Evolutionary conservation across 352 stramenopile species (phyloP).

Genomic region (Phytopythium cucurbitacearum): DNA sequence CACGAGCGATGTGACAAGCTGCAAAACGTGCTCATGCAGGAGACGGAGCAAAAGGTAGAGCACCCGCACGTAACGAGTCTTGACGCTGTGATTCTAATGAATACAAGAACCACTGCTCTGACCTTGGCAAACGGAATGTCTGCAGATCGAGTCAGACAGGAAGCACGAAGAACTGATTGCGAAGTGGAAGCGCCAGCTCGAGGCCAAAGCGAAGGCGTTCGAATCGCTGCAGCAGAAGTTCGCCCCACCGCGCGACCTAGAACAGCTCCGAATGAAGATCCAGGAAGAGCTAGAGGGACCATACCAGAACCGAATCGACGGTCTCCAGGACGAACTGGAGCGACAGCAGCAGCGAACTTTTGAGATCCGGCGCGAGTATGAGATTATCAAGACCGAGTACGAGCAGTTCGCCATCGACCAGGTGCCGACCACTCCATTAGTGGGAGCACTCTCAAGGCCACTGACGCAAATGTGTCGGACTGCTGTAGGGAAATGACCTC

Average conservation of each 20-base stretch:
- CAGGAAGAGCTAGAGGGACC: conserved; percentile 78
- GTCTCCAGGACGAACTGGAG: conserved; percentile 66
- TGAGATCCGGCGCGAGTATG: conserved; percentile 62
- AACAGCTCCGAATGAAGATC: conserved; percentile 79
- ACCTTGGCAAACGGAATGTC: background rate
- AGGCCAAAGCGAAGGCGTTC: conserved; percentile 76
- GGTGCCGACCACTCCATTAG: conserved; percentile 7
- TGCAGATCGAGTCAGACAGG: conserved; percentile 69
- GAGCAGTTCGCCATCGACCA: conserved; percentile 79
- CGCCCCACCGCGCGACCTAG: conserved; percentile 70
- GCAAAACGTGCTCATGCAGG: conserved; percentile 71
- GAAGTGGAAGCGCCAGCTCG: conserved; percentile 84
- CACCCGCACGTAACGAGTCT: no score
- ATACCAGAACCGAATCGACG: conserved; percentile 60
- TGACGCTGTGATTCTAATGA: no score
- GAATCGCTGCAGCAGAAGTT: conserved; percentile 82
- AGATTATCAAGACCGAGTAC: conserved; percentile 83
- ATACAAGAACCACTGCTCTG: background rate
- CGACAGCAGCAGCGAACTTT: conserved; percentile 66
- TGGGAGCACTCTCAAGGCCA: background rate
- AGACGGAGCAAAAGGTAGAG: conserved; percentile 72
- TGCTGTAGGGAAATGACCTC: conserved; percentile 57
- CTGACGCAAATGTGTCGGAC: background rate
- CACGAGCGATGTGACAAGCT: conserved; percentile 81
- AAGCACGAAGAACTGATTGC: conserved; percentile 78